These are phyloP conservation scores for Tulasnella sp. DNA, from an alignment of 768 basidiomycete genomes.

Conservation along the genomic window DNA sequence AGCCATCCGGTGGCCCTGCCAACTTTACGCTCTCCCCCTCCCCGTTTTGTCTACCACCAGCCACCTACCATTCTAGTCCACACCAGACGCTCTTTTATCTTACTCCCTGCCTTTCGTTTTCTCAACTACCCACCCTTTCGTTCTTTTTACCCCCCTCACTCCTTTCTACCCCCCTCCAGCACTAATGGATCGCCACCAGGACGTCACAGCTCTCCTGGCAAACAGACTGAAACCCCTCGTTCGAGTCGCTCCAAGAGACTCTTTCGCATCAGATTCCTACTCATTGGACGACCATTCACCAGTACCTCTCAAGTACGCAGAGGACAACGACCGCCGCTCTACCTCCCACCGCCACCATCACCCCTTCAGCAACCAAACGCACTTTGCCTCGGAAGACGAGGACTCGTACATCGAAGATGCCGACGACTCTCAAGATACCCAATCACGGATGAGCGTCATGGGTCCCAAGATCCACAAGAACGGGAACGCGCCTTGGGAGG, in stretches of 20 bases:
- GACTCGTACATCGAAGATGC: background rate
- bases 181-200: background rate
- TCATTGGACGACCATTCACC: background rate
- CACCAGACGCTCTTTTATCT: background rate
- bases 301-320: background rate
- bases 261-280: background rate
- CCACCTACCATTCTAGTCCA: background rate
- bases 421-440: background rate
- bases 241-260: background rate
- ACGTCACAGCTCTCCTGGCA: background rate
- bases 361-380: background rate
- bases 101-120: background rate
- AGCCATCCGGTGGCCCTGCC: background rate
- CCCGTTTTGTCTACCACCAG: background rate
- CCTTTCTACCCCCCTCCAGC: background rate
- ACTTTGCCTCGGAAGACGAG: background rate
- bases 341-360: background rate
- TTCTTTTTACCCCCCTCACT: background rate
- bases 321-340: background rate
- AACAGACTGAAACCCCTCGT: background rate
- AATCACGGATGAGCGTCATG: background rate
- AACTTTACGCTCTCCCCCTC: background rate
- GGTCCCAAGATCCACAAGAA: slow-evolving; percentile 13
- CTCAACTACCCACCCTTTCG: background rate
- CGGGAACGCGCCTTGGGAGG: slow-evolving; percentile 7